Evolutionary conservation across 805 yeast genomes (phyloP).

Genomic region (Metschnikowia anglica): DNA sequence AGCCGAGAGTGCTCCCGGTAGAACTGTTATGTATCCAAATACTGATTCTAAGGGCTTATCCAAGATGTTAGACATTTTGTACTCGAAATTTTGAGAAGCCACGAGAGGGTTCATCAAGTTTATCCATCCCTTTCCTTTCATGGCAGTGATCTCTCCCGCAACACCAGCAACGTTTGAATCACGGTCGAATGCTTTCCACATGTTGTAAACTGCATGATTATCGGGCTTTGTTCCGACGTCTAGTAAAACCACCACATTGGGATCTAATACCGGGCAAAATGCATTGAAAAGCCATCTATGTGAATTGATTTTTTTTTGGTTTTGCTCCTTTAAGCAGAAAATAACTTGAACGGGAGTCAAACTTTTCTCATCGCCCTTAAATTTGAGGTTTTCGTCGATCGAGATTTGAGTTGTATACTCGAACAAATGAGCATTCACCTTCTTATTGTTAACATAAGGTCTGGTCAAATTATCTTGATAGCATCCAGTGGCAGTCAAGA

Average conservation of each 20-base stretch:
- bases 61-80: conserved; percentile 92
- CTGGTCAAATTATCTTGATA: conserved; percentile 98
- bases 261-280: conserved; percentile 86
- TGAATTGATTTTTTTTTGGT: conserved; percentile 91
- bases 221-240: conserved; percentile 99
- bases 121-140: conserved; percentile 86
- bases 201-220: conserved; percentile 78
- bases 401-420: conserved; percentile 97
- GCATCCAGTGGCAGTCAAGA: conserved; percentile 91
- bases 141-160: conserved; percentile 94
- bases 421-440: conserved; percentile 89
- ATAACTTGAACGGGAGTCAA: conserved; percentile 92
- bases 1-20: conserved; percentile 96
- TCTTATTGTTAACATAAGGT: conserved; percentile 86
- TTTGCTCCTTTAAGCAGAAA: conserved; percentile 89
- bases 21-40: conserved; percentile 89
- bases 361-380: conserved; percentile 86
- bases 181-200: conserved; percentile 96
- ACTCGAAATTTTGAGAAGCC: conserved; percentile 95
- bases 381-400: conserved; percentile 81
- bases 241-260: conserved; percentile 81
- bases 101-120: conserved; percentile 87
- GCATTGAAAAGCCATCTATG: conserved; percentile 98
- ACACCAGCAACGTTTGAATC: conserved; percentile 99
- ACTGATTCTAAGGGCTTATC: conserved; percentile 92